phyloP scores from a whole-genome alignment of 1,284 basidiomycete species.

The Cutaneotrichosporon dermatis region DNA sequence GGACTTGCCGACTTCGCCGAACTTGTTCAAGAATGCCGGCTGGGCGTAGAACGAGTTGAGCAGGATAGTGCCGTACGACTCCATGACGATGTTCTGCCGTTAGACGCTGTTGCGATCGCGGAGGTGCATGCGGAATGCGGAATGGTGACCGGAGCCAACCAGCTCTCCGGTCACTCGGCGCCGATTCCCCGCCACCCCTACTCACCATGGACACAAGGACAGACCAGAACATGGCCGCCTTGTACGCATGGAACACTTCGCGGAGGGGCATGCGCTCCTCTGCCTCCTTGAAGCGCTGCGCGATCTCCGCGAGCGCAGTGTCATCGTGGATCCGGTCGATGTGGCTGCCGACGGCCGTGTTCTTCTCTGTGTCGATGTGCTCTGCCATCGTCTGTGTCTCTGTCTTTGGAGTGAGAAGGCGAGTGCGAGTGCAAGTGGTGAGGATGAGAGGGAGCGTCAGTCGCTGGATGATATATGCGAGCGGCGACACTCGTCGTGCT shows the following conservation, averaged over 20 bases:
- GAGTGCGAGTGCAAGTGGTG: no score
- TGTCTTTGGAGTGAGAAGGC: no score
- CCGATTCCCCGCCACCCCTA: neutral
- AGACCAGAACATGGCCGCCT: neutral
- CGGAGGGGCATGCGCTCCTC: neutral
- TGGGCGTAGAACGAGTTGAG: slow-evolving; percentile 12
- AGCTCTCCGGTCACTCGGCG: no score
- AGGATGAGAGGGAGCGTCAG: no score
- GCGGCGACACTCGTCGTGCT: no score
- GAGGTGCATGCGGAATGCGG: no score
- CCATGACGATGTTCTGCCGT: slow-evolving; percentile 8
- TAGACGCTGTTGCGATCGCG: neutral
- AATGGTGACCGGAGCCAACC: no score
- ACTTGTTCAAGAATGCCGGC: slow-evolving; percentile 4
- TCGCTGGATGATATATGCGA: no score
- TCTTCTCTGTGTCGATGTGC: neutral
- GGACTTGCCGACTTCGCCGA: neutral
- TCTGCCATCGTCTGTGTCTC: no score
- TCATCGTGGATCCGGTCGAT: neutral
- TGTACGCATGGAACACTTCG: neutral
- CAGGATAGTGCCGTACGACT: neutral
- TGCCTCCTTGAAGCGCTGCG: neutral
- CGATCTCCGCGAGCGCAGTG: neutral
- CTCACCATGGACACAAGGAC: neutral
- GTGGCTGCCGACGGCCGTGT: no score